Evolutionary conservation across 1,139 yeast genomes (phyloP), one percentile per base, ranked within the genome.

Genomic region (Suhomyces terraborum): DNA sequence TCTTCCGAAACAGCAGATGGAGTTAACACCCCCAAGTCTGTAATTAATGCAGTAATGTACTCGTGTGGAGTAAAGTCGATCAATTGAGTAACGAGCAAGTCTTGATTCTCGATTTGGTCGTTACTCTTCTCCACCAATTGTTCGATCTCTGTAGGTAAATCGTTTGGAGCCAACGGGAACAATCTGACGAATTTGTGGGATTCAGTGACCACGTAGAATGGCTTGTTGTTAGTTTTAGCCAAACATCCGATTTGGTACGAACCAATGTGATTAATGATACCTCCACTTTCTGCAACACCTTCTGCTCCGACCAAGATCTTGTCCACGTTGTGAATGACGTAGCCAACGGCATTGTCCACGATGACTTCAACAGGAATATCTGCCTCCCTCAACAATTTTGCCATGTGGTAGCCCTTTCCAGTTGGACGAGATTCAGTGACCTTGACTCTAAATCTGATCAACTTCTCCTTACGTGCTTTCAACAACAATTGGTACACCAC

Each of bases 261-360:
- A 3, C 99, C 99, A 50, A 94, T 86, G 58, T 91, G 94, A 63
- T 93, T 93, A 53, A 93, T 91, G 40, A 94, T 89, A 27, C 99
- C 99, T 43, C 99, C 99, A 61, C 95, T 85, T 69, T 93, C 99
- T 3, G 96, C 96, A 4, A 93, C 98, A 49, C 99, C 99, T 65
- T 93, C 98, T 1, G 98, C 98, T 42, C 99, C 99, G 49, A 93
- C 94, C 50, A 94, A 78, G 7, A 94, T 86, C 65, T 93, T 91
- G 66, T 91, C 96, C 10, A 91, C 91, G 60, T 85, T 85, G 61
- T 88, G 94, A 48, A 94, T 84, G 23, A 89, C 91, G 53, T 84
- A 88, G 0, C 98, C 98, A 10, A 93, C 98, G 6, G 56, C 96
- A 45, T 89, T 82, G 60, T 94, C 99, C 16, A 89, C 94, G 43